These are phyloP conservation scores for Yamadazyma trypodendri DNA, from an alignment of 1,139 yeast genomes.

Conservation along the genomic window DNA sequence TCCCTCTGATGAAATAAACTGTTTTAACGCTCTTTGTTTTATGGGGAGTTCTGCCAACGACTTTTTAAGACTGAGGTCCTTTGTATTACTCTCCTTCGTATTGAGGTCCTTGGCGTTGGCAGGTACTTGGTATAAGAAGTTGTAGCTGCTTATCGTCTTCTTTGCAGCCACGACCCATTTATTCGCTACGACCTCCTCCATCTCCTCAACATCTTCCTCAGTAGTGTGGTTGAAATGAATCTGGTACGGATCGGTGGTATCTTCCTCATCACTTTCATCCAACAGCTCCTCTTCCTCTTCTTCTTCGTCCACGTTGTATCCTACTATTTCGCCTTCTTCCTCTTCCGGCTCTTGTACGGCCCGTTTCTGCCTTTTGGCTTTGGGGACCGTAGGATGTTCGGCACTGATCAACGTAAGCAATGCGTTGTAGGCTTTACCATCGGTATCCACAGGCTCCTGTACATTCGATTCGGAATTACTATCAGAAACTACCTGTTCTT, in stretches of 20 bases:
- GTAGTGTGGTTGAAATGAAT: constrained; percentile 62
- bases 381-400: constrained; percentile 32
- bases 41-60: constrained; percentile 17
- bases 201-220: constrained; percentile 43
- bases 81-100: no score
- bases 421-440: constrained; percentile 67
- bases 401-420: constrained; percentile 65
- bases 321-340: constrained; percentile 34
- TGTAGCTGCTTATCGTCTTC: constrained; percentile 20
- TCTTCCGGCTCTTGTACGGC: constrained; percentile 23
- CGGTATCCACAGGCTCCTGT: constrained; percentile 19
- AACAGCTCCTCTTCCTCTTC: constrained; percentile 24
- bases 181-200: constrained; percentile 20
- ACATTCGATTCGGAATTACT: constrained; percentile 12
- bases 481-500: constrained; percentile 8
- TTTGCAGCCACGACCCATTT: constrained; percentile 30
- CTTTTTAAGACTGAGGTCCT: constrained; percentile 7
- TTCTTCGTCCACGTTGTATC: constrained; percentile 25
- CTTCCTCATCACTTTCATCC: constrained; percentile 25
- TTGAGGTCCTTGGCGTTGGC: constrained; percentile 24
- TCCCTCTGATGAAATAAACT: constrained; percentile 21
- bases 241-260: constrained; percentile 63
- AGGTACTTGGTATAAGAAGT: constrained; percentile 28
- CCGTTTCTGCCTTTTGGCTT: constrained; percentile 19
- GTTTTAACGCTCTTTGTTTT: constrained; percentile 32